Evolutionary conservation across 805 yeast species (phyloP), one percentile per base, ranked within the genome.

Genomic region (Yarrowia sp.): DNA sequence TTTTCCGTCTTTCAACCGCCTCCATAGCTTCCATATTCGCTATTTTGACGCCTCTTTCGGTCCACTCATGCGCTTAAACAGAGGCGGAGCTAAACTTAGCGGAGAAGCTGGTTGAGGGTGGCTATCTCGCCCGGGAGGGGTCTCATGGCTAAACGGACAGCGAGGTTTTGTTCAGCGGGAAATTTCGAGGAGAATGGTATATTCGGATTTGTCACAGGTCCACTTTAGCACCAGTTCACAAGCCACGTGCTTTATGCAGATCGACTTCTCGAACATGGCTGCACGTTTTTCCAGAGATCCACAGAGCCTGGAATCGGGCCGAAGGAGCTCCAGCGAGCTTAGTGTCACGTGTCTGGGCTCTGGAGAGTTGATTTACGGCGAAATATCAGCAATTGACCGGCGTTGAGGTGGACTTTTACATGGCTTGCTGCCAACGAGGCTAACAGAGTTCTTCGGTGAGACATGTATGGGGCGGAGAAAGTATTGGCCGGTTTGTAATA

Each of bases 181-280:
- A 13, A 24, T 9, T 2, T 3, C 4, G 16, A n/a, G 21, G 14
- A n/a, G 6, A 1, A 5, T 38, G 16, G 7, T 0, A 12, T 6
- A 6, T 36, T 12, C 3, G 13, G 9, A 19, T 16, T 19, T 19
- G 4, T 4, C 0, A 36, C 19, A 5, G 24, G 24, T 1, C 24
- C n/a, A 36, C 6, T 36, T 5, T 24, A 3, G 5, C 4, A 2
- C n/a, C 10, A 9, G 4, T 16, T 27, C 12, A 5, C 10, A 31
- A 42, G 33, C 35, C 35, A 44, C 51, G 35, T 44, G 25, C 35
- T 27, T 35, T 18, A 29, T 44, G 51, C 51, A 29, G 51, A 29
- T 44, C 25, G n/a, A 19, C 25, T 25, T 25, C 49, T 44, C 51
- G 35, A 44, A 44, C 35, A 29, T 27, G 51, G 51, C 51, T 44